A percentile compares a stretch with the other conserved stretches of the same genome.
Conservation (phyloP, 1,284 basidiomycete species). For the Malassezia obtusa region DNA sequence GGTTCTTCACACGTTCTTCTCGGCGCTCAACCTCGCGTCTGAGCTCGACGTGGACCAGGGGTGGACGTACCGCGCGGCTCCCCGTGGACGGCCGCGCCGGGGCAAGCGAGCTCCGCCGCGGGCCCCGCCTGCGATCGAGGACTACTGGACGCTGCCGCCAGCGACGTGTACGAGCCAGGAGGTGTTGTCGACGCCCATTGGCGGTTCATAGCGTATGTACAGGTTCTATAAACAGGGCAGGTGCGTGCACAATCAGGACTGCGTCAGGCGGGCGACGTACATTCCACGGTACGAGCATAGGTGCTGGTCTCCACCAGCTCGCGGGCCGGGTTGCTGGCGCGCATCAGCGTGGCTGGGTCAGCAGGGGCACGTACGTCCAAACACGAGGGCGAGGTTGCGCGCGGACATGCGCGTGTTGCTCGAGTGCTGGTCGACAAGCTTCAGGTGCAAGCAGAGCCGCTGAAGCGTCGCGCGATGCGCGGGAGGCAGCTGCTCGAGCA, state of each 20-base stretch:
- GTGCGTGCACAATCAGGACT: constrained; percentile 11
- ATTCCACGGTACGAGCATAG: constrained; percentile 3
- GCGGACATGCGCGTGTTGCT: constrained; percentile 85
- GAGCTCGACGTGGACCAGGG: background rate
- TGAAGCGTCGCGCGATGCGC: constrained; percentile 80
- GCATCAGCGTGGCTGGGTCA: constrained; percentile 6
- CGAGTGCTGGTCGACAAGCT: constrained; percentile 48
- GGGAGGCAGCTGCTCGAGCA: constrained; percentile 68
- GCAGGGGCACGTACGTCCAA: constrained; percentile 68
- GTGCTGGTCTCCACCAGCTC: constrained; percentile 13
- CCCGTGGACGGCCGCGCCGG: background rate
- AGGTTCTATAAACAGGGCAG: constrained; percentile 5
- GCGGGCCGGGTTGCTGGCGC: background rate
- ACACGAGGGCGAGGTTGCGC: constrained; percentile 95
- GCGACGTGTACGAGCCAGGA: background rate
- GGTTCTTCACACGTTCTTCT: constrained; percentile 8
- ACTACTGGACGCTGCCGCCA: constrained; percentile 10
- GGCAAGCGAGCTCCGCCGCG: background rate
- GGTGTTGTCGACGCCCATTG: constrained; percentile 1
- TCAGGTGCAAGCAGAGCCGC: constrained; percentile 73
- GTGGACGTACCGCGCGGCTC: constrained; percentile 3
- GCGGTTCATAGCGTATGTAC: background rate
- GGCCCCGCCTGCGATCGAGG: background rate
- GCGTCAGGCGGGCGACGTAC: background rate
- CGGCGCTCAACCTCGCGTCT: background rate